Percentiles rank a stretch among this genome's conserved stretches.
These are phyloP conservation scores for Stephania cephalantha DNA, from an alignment of 164 flowering plant species.

Conservation along the genomic window DNA sequence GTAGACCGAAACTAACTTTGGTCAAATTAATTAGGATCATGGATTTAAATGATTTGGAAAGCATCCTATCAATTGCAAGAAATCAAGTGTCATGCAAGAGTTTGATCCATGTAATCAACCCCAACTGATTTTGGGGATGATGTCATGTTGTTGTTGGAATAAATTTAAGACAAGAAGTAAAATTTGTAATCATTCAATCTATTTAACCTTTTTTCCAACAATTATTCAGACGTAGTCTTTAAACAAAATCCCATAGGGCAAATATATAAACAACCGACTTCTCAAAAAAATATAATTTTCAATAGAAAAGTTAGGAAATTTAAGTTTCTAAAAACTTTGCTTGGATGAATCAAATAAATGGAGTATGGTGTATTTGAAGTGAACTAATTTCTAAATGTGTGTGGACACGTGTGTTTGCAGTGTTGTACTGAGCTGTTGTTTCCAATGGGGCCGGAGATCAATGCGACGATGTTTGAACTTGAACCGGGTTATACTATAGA, in stretches of 20 bases:
- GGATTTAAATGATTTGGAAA: background rate
- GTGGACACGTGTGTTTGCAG: slow-evolving; percentile 17
- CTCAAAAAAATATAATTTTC: no score
- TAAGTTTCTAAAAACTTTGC: background rate
- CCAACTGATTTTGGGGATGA: background rate
- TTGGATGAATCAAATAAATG: background rate
- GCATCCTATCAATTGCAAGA: background rate
- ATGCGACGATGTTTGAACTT: slow-evolving; percentile 46
- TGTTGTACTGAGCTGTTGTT: slow-evolving; percentile 59
- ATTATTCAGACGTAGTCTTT: no score
- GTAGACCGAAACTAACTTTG: background rate
- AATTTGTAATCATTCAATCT: background rate
- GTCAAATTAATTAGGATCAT: no score
- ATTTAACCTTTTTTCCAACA: no score
- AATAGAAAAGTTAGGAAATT: background rate
- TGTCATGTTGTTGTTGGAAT: background rate
- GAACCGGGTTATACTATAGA: slow-evolving; percentile 28
- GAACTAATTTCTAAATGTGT: background rate
- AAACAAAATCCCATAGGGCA: no score
- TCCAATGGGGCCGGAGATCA: slow-evolving; percentile 36
- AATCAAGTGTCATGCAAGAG: no score
- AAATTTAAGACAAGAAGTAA: no score
- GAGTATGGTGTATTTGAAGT: background rate
- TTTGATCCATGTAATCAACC: background rate
- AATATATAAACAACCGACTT: background rate